phyloP scores from a whole-genome alignment of 257 asterid genomes.

The Solanum pinnatisectum region DNA sequence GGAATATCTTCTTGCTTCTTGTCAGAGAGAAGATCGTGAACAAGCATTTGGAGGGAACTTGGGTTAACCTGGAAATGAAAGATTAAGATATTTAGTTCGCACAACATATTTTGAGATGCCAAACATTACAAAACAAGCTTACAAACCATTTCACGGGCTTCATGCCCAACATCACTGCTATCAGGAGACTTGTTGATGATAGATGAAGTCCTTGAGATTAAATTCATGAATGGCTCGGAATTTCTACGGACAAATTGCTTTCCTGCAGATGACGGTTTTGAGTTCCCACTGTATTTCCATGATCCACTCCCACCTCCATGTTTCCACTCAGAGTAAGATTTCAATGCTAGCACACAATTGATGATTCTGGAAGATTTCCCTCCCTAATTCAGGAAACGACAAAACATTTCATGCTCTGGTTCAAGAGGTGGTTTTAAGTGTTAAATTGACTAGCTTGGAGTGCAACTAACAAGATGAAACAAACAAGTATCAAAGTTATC shows the following conservation, averaged over 20 bases:
- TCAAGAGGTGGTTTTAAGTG: not conserved
- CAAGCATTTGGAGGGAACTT: conserved; percentile 35
- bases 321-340: conserved; percentile 71
- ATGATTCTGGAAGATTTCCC: conserved; percentile 77
- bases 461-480: not conserved
- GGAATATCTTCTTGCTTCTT: conserved; percentile 75
- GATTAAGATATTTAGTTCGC: not conserved
- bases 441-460: not conserved
- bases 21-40: conserved; percentile 52
- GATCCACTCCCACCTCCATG: conserved; percentile 63
- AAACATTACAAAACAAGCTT: not conserved
- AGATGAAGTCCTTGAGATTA: conserved; percentile 45
- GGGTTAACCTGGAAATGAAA: conserved; percentile 42
- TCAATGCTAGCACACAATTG: conserved; percentile 64
- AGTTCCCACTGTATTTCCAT: conserved; percentile 51
- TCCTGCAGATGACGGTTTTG: conserved; percentile 39
- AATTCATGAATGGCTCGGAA: conserved; percentile 47
- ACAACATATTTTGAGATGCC: not conserved
- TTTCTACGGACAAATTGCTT: conserved; percentile 44
- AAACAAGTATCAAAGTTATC: not conserved
- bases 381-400: conserved; percentile 35
- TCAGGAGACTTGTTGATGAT: conserved; percentile 35
- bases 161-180: conserved; percentile 25
- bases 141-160: conserved; percentile 38
- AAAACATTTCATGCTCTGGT: not conserved